Evolutionary conservation across 148 eudicot genomes (phyloP).

Genomic region (Dianthus caryophyllus): DNA sequence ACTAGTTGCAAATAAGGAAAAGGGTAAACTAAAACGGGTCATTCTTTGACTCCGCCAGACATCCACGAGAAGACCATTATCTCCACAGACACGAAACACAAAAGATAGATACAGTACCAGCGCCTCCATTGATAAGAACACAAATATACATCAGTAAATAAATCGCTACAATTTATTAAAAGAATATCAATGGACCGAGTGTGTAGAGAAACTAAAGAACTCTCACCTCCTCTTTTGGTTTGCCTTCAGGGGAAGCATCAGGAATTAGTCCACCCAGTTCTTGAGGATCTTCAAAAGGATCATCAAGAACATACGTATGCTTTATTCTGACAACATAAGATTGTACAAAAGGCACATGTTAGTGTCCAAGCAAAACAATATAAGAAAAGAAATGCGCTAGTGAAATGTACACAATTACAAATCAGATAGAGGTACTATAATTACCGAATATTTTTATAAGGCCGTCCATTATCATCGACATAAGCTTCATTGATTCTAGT

Average conservation of each 20-base stretch:
- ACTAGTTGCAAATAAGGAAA: neutral
- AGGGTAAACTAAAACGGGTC: neutral
- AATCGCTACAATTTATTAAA: neutral
- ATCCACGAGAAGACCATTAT: neutral
- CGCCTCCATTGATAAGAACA: neutral
- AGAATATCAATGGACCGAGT: neutral
- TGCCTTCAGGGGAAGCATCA: conserved; percentile 94
- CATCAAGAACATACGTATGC: conserved; percentile 83
- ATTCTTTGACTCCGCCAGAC: conserved; percentile 1
- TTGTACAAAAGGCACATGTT: conserved; percentile 4
- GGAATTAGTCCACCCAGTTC: conserved; percentile 68
- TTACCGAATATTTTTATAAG: conserved; percentile 86
- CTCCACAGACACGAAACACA: neutral
- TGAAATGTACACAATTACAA: neutral
- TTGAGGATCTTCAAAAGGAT: conserved; percentile 91
- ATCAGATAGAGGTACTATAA: neutral
- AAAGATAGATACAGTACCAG: neutral
- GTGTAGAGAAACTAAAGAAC: neutral
- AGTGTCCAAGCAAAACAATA: neutral
- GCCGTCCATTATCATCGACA: conserved; percentile 76
- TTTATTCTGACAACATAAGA: conserved; percentile 54
- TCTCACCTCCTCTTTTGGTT: conserved; percentile 81
- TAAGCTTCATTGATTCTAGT: conserved; percentile 85
- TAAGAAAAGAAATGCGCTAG: neutral
- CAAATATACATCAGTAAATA: neutral